Conservation (phyloP, 2,329 filamentous ascomycete species). For the Paecilomyces variotii region DNA sequence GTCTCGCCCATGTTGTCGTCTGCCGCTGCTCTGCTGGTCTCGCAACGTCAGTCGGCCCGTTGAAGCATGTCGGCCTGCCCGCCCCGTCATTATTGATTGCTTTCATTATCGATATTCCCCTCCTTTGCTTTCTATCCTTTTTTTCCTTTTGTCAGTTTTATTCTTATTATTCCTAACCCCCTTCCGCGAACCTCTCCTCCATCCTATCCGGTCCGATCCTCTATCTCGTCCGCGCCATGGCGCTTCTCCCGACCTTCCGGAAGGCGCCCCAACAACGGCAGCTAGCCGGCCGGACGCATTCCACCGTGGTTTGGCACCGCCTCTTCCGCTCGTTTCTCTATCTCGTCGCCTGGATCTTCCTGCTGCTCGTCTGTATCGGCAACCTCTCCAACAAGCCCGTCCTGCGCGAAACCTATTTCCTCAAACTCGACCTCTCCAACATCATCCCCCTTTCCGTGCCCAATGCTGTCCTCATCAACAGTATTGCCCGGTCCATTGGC, state of each 20-base stretch:
- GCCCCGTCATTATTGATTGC: background rate
- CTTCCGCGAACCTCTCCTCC: background rate
- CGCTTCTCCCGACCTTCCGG: conserved; percentile 19
- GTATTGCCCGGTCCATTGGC: conserved; percentile 75
- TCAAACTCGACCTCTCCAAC: conserved; percentile 72
- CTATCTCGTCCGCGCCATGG: conserved; percentile 10
- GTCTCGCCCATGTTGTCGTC: background rate
- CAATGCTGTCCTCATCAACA: conserved; percentile 71
- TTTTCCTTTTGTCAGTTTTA: background rate
- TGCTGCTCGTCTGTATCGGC: conserved; percentile 73
- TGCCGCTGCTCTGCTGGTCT: background rate
- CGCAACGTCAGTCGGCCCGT: background rate
- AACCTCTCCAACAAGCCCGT: conserved; percentile 57
- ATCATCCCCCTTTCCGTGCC: conserved; percentile 68
- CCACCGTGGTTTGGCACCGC: conserved; percentile 48
- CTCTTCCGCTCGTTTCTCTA: conserved; percentile 61
- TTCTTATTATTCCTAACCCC: background rate
- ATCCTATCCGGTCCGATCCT: background rate
- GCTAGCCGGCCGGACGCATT: conserved; percentile 19
- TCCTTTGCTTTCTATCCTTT: background rate
- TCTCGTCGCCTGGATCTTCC: conserved; percentile 65
- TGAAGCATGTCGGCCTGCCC: background rate
- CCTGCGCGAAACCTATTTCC: conserved; percentile 68
- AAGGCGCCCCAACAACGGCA: conserved; percentile 16
- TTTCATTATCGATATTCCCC: background rate